Base-by-base conservation (phyloP, 2,329 filamentous ascomycete genomes). In the Didymella glomerata region DNA sequence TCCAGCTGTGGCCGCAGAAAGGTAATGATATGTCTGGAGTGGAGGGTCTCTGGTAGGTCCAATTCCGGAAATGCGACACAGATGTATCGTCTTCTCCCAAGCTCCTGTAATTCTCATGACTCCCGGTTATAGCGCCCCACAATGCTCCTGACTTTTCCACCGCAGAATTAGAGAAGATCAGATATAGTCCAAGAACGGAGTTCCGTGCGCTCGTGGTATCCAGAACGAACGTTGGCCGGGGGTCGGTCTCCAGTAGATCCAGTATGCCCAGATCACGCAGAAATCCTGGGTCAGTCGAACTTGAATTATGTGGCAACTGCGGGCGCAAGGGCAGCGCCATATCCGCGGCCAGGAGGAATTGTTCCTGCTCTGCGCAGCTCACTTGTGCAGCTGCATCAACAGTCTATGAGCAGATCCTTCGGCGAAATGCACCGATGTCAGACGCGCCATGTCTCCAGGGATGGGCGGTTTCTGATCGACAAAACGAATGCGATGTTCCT, bases 161-260 rank as follows among this genome's bases (percentile, higher is more conserved):
- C n/a, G 70, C 70, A 20, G 58, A 25, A 46, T 73, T 74, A 48
- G 61, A 60, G 52, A 68, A 71, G 30, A 65, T 60, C 1, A 40
- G 13, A 13, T 47, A 13, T 18, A 47, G n/a, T 14, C n/a, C n/a
- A 47, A 46, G 11, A 22, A n/a, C 22, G 9, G 42, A 24, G 16
- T 46, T 40, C 8, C 49, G 7, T 36, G 40, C 36, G 34, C 50
- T 30, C 18, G 57, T 51, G 4, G 54, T 41, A 42, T 69, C 60
- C 27, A 67, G 20, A 16, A 70, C 25, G 27, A 68, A 66, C 5
- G 65, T 64, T 40, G 69, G 68, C 24, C 65, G 63, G 2, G 65
- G 56, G 28, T 72, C 68, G 48, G 52, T 38, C 25, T 67, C 59
- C n/a, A 72, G 55, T 22, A 71, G 57, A 25, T 68, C 60, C 40